Base-by-base conservation (phyloP, 352 stramenopile genomes). In the Phytophthora sp. region DNA sequence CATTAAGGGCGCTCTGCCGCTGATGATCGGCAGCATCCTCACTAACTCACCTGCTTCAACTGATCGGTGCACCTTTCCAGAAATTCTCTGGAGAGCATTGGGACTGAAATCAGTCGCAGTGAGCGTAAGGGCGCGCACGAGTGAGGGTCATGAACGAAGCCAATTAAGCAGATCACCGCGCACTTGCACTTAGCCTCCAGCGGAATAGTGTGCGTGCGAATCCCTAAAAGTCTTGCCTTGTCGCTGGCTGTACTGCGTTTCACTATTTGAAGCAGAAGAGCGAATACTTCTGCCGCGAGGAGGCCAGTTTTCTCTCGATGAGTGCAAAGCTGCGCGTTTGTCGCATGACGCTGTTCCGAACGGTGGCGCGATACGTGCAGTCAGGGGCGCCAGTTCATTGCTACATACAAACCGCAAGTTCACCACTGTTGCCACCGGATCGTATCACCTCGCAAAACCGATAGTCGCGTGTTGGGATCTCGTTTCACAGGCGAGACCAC, bases 261-360 rank as follows among this genome's bases (percentile, higher is more conserved):
- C 2, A 61, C 26, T 55, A 54, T 62, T 0, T 1, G 0, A 7
- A 8, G 31, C 16, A 8, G 15, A 27, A n/a, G 24, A 20, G 39
- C 59, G 1, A 55, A 51, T 2, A 42, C n/a, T 67, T 68, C 29
- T 45, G 41, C 1, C 7, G 27, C 18, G 0, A 54, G 18, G 45
- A 66, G 63, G 63, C 63, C 63, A 71, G 63, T 71, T 71, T 63
- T 66, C 30, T 59, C 38, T 27, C 15, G 24, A 41, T 55, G 29
- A 55, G 47, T 55, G 45, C 39, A 46, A 46, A 46, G 27, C 39
- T 23, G 39, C 39, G 21, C 39, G 46, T 18, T 54, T 68, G 57
- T 72, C 64, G 41, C 57, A 68, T 46, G 57, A 45, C 33, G 11
- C 31, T 67, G 45, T 47, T 53, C 21, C 13, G 15, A 31, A 26